Evolutionary conservation across 805 yeast genomes (phyloP), one percentile per base, ranked within the genome.

Genomic region (Saccharomyces kudriavzevii): DNA sequence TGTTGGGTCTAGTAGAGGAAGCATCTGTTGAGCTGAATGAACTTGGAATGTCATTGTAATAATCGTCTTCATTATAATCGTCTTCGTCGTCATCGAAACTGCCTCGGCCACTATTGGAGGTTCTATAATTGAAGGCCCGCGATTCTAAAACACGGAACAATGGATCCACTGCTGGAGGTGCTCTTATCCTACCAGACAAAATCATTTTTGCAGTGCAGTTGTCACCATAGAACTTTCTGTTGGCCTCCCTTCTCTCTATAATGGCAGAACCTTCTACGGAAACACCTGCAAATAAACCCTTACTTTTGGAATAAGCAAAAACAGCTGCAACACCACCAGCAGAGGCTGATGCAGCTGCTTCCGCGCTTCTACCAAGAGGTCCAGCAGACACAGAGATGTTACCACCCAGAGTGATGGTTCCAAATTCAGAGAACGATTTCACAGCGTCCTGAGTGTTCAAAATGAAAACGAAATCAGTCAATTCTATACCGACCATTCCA

Each of bases 351-450:
- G 96, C 98, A 17, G 95, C 96, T 49, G 96, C 97, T 72, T 92
- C 99, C 2, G 97, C 99, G 62, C 88, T 90, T 72, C 99, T 83
- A 52, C 99, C 99, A 59, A 94, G 74, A 1, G 98, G 98, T 46
- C 99, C 99, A 1, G 97, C 98, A 13, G 99, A 97, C 35, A 92
- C 85, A 20, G 97, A 89, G 27, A 92, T 79, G 65, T 92, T 92
- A 58, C 97, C 96, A 63, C 99, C 99, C 49, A 92, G 77, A 1
- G 98, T 94, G 55, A 92, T 83, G 17, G 97, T 88, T 3, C 99
- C 99, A 59, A 85, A 81, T 68, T 90, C 96, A 13, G 97, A 89
- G 72, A 92, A 92, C 10, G 97, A 83, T 57, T 87, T 89, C 48
- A 92, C 99, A 2, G 99, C 98, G 1, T 90, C 81, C 50, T 81